A percentile compares a stretch with the other conserved stretches of the same genome.
These are phyloP conservation scores for Exobasidium cylindrosporum DNA, from an alignment of 1,284 basidiomycete species.

Conservation along the genomic window DNA sequence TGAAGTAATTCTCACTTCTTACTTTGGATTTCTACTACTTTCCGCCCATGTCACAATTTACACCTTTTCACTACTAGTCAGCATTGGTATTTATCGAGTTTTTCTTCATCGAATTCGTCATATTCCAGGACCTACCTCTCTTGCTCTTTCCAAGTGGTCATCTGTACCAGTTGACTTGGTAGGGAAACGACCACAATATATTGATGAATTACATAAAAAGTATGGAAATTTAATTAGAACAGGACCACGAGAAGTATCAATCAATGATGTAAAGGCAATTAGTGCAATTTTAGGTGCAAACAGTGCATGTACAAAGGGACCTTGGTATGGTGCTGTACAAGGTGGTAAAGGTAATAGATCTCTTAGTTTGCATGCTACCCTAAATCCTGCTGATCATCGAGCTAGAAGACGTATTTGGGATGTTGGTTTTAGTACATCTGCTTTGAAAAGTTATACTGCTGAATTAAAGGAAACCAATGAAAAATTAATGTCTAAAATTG, in stretches of 20 bases:
- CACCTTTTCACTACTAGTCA: conserved; percentile 8
- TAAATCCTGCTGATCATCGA: neutral
- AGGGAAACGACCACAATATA: conserved; percentile 14
- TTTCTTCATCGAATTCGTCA: conserved; percentile 24
- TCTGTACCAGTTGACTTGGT: conserved; percentile 21
- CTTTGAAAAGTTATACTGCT: neutral
- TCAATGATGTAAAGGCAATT: conserved; percentile 23
- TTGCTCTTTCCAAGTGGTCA: conserved; percentile 22
- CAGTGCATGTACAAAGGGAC: conserved; percentile 23
- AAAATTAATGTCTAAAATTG: neutral
- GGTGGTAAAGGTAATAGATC: neutral
- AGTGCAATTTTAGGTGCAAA: conserved; percentile 19
- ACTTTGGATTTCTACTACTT: no score
- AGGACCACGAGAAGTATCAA: conserved; percentile 29
- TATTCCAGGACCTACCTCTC: conserved; percentile 21
- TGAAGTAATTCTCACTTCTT: no score
- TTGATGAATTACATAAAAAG: conserved; percentile 20
- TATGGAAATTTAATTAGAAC: conserved; percentile 29
- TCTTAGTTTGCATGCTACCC: conserved; percentile 3
- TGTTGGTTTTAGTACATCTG: neutral
- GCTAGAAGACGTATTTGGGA: conserved; percentile 9
- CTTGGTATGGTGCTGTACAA: conserved; percentile 21
- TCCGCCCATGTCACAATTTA: no score
- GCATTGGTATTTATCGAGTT: conserved; percentile 26
- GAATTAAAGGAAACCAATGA: neutral